Conservation (phyloP, 805 yeast species). For the Ogataea degrootiae region DNA sequence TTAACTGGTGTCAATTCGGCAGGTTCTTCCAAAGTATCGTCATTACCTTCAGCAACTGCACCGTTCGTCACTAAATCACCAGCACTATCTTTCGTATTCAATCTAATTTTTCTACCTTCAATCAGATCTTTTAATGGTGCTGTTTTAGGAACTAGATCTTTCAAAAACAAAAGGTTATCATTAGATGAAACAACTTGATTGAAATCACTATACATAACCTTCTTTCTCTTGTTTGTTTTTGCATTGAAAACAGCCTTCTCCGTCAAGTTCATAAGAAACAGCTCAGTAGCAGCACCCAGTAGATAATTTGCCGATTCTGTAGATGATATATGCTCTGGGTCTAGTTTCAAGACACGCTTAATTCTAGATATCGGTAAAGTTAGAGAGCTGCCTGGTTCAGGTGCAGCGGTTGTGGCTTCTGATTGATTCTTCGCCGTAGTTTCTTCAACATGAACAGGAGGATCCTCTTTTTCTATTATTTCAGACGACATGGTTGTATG, state of each 20-base stretch:
- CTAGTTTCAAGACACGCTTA: conserved; percentile 68
- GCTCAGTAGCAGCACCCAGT: conserved; percentile 72
- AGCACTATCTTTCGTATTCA: conserved; percentile 8
- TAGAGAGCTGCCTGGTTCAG: background rate
- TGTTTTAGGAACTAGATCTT: conserved; percentile 64
- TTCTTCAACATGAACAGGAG: background rate
- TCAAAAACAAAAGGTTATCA: conserved; percentile 58
- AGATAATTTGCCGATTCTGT: conserved; percentile 71
- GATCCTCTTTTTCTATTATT: background rate
- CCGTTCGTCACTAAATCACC: background rate
- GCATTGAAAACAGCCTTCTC: conserved; percentile 68
- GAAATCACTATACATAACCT: conserved; percentile 66
- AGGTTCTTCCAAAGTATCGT: background rate
- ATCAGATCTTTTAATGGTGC: conserved; percentile 46
- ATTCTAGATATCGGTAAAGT: conserved; percentile 61
- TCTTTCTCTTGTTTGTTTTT: conserved; percentile 60
- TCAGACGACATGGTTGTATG: background rate
- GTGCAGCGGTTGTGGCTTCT: conserved; percentile 13
- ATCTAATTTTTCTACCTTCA: conserved; percentile 35
- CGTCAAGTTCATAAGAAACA: conserved; percentile 63
- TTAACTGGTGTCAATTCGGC: conserved; percentile 1
- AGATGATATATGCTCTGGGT: conserved; percentile 65
- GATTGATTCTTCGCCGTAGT: background rate
- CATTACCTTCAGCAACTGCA: conserved; percentile 14
- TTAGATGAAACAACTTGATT: conserved; percentile 55